Base-by-base conservation (phyloP, 2,329 filamentous ascomycete species). In the Aspergillus persii region DNA sequence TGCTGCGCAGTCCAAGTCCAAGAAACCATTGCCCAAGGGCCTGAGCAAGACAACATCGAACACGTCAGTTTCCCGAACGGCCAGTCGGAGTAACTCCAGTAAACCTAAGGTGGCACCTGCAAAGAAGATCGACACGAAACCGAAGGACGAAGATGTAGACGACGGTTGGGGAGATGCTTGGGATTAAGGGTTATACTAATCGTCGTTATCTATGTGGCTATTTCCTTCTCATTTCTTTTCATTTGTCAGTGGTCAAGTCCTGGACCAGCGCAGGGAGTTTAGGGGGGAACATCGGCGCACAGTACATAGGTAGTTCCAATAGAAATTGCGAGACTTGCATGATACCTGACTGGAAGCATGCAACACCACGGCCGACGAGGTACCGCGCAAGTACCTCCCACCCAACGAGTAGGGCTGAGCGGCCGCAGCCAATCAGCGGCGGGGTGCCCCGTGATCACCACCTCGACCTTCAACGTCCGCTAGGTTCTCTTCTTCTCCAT, bases 21-120 rank as follows among this genome's bases (percentile, higher is more conserved):
- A 83, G 67, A 95, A 90, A 65, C 79, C 88, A 2, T 72, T 98
- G 56, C 93, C 94, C 0, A 99, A 96, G 76, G 94, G 94, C 0
- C 74, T 98, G 29, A 78, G 81, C 1, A 96, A 96, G 76, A 69
- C 84, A 2, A 61, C 73, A 7, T 18, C 52, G 12, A 33, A 27
- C 12, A 66, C 73, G 8, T 66, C 74, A 64, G 69, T 72, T 3
- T 73, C 73, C 59, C 74, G 79, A 59, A 75, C 76, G 51, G 64
- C 72, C 27, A 74, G 70, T 8, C 72, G 61, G n/a, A 59, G 74
- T 15, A 79, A 76, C 2, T 63, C 70, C 11, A 62, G 72, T 1
- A 84, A 83, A 60, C 74, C 81, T 0, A 84, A 83, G 62, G 12
- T 79, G 2, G 72, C 80, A 0, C 73, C 71, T 1, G 76, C 83